Base-by-base conservation (phyloP, 768 basidiomycete genomes). In the Tephrocybe sp. region DNA sequence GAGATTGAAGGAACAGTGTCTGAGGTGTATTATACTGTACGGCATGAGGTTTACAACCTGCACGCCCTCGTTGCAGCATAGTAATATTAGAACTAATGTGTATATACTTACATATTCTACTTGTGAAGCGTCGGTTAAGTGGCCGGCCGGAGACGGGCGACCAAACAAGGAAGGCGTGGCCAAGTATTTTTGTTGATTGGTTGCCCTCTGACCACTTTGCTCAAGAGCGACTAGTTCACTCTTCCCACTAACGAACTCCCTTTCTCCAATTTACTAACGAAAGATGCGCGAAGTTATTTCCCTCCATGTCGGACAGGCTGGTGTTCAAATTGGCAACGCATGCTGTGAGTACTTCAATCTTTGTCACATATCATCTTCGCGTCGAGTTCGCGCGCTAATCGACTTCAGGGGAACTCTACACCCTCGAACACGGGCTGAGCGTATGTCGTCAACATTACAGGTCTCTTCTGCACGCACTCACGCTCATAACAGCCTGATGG, bases 251-350 rank as follows among this genome's bases (percentile, higher is more conserved):
- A 54, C 55, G 37, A 34, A 42, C 39, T 24, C 24, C 38, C 48
- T 39, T 58, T 38, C 52, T 48, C 54, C 43, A 32, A 21, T 55
- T 45, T 53, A 26, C 36, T 51, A 58, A 66, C 63, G 45, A 65
- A 77, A 64, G 71, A 92, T 92, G 90, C 88, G 90, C 80, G 90
- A 92, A 88, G 94, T 98, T 73, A 96, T 97, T 79, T 96, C 93
- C 61, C 81, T 98, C 68, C 93, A 98, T 75, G 95, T 98, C 69
- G 96, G 96, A 66, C 97, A 99, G 79, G 97, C 96, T 67, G 94
- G 93, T 85, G 88, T 91, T 63, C 91, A 93, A 79, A 90, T 93
- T 65, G 95, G 96, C 67, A 98, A 98, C 73, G 96, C 97, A 67
- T 99, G 94, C 76, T 97, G 96, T 93, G 75, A 79, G 91, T 88